Evolutionary conservation across 1,284 basidiomycete species (phyloP).

Genomic region (Rugosomyces carneus): DNA sequence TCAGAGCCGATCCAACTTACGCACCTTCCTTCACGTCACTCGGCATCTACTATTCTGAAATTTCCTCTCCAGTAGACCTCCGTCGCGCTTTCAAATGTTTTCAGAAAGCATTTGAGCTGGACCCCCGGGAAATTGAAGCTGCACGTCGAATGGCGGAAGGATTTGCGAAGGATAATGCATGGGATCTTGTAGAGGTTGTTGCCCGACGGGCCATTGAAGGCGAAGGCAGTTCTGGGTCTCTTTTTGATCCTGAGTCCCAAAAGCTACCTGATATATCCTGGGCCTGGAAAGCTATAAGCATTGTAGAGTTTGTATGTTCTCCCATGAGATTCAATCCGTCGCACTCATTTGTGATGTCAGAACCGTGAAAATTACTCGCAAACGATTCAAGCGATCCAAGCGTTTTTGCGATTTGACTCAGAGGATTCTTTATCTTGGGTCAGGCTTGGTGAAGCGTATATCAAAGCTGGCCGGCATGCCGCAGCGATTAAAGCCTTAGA

Average conservation of each 20-base stretch:
- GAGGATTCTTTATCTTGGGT: constrained; percentile 83
- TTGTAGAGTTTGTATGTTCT: constrained; percentile 79
- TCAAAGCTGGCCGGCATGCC: constrained; percentile 79
- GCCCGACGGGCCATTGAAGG: constrained; percentile 90
- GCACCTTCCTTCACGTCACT: constrained; percentile 93
- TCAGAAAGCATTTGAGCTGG: constrained; percentile 97
- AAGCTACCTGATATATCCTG: constrained; percentile 78
- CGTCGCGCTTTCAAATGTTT: constrained; percentile 92
- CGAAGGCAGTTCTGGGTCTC: constrained; percentile 64
- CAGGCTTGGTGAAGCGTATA: constrained; percentile 89
- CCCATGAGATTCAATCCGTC: constrained; percentile 4
- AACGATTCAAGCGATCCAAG: constrained; percentile 86
- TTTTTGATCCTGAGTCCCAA: constrained; percentile 30
- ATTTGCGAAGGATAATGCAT: constrained; percentile 91
- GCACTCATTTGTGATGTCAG: constrained; percentile 32
- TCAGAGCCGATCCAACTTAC: constrained; percentile 74
- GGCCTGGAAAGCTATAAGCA: constrained; percentile 98
- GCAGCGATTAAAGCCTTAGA: constrained; percentile 88
- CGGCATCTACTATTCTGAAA: constrained; percentile 84
- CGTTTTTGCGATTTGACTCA: constrained; percentile 78
- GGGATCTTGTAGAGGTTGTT: constrained; percentile 94
- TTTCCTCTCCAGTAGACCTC: constrained; percentile 68
- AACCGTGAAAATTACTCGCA: constrained; percentile 68
- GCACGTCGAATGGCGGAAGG: constrained; percentile 81
- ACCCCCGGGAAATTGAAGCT: constrained; percentile 83